Evolutionary conservation across 2,329 filamentous ascomycete species (phyloP).

Genomic region (Akanthomyces muscarius): DNA sequence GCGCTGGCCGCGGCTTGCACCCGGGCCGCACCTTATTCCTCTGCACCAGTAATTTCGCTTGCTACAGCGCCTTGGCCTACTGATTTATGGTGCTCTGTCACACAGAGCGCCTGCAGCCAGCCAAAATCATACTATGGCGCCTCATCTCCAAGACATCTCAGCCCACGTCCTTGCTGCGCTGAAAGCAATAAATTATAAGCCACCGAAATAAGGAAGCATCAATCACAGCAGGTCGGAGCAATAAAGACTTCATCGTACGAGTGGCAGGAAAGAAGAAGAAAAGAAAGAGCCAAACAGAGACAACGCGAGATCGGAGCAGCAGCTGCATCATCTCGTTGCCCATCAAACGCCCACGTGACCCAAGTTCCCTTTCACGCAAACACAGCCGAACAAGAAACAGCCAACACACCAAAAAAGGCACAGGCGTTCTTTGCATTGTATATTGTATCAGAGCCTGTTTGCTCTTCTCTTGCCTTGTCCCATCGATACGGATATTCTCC

Average conservation of each 20-base stretch:
- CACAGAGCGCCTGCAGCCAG: slow-evolving; percentile 3
- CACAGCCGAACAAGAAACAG: not conserved
- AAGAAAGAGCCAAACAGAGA: not conserved
- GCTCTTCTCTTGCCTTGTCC: not conserved
- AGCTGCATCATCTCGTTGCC: not conserved
- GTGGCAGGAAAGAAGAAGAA: not conserved
- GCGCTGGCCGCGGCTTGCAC: not conserved
- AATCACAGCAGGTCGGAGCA: not conserved
- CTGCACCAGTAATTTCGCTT: slow-evolving; percentile 1
- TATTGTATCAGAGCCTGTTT: not conserved
- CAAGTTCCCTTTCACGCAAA: not conserved
- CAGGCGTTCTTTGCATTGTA: not conserved
- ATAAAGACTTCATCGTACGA: not conserved
- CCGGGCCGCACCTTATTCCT: not conserved
- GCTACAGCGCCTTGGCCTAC: slow-evolving; percentile 6
- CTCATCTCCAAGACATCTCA: slow-evolving; percentile 13
- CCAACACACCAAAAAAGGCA: not conserved
- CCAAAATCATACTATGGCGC: not conserved
- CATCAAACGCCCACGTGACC: not conserved
- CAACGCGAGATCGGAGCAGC: not conserved
- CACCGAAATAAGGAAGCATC: not conserved
- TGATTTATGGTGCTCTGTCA: not conserved
- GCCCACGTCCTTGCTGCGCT: slow-evolving; percentile 1
- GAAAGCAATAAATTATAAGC: not conserved
- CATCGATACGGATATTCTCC: not conserved